Evolutionary conservation across 805 yeast genomes (phyloP).

Genomic region (Pichia heedii): DNA sequence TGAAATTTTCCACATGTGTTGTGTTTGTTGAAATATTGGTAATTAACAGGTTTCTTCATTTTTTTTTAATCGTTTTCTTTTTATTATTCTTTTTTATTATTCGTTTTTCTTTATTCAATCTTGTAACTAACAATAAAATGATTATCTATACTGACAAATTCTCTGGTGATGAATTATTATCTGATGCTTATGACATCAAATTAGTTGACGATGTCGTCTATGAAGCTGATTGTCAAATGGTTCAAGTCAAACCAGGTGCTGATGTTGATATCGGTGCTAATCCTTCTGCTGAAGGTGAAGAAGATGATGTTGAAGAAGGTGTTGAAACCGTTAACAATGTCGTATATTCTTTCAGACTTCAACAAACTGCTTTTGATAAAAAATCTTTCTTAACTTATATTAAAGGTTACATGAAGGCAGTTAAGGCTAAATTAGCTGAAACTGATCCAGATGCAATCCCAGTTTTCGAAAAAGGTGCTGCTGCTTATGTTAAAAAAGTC

Average conservation of each 20-base stretch:
- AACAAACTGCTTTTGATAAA: slow-evolving; percentile 93
- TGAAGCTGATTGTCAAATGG: slow-evolving; percentile 95
- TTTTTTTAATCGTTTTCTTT: too few species aligned
- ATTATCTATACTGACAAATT: slow-evolving; percentile 60
- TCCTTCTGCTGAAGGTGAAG: slow-evolving; percentile 97
- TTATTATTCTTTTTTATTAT: not conserved
- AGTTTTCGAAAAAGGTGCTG: slow-evolving; percentile 95
- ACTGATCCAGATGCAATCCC: slow-evolving; percentile 78
- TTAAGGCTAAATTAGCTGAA: slow-evolving; percentile 89
- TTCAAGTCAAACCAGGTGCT: slow-evolving; percentile 74
- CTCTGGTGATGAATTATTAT: slow-evolving; percentile 92
- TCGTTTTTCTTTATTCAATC: not conserved
- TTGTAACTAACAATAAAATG: slow-evolving; percentile 26
- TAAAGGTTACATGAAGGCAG: slow-evolving; percentile 97
- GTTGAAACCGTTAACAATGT: slow-evolving; percentile 93
- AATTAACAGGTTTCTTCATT: too few species aligned
- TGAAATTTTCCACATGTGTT: not conserved
- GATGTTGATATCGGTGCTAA: slow-evolving; percentile 98
- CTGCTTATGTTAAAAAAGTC: slow-evolving; percentile 92
- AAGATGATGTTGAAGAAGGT: slow-evolving; percentile 74
- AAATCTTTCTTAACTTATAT: slow-evolving; percentile 94
- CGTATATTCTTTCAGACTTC: slow-evolving; percentile 97
- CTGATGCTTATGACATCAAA: slow-evolving; percentile 91
- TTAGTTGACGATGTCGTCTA: slow-evolving; percentile 84
- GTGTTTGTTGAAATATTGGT: not conserved